phyloP scores from a whole-genome alignment of 169 alveolate species.

The Plasmodium sp. region DNA sequence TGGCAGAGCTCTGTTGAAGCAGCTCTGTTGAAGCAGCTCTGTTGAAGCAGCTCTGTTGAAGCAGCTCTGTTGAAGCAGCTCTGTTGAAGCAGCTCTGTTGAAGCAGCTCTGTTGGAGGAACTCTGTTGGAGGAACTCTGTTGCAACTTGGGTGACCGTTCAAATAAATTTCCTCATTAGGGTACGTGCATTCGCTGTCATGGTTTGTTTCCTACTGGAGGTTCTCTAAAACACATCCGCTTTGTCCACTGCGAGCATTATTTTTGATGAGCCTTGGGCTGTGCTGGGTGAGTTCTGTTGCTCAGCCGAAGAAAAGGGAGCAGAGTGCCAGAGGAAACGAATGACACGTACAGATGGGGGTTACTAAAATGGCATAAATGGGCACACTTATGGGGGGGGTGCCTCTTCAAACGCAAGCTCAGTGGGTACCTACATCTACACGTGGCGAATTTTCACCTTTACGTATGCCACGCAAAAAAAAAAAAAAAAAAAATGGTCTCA shows the following conservation, averaged over 20 bases:
- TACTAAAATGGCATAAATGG: background rate
- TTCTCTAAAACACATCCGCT: background rate
- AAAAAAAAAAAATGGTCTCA: background rate
- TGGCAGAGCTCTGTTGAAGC: no score
- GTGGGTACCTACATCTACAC: background rate
- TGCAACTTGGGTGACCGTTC: background rate
- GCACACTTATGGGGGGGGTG: background rate
- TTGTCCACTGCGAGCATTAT: background rate
- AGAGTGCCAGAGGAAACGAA: background rate
- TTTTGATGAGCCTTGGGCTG: background rate
- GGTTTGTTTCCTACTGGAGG: background rate
- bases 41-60: background rate
- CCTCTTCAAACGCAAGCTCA: background rate
- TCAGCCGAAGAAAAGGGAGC: background rate
- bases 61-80: background rate
- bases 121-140: background rate
- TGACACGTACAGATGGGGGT: background rate
- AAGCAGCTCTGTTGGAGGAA: no score
- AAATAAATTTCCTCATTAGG: constrained; percentile 14
- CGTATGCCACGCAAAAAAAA: background rate
- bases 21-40: background rate
- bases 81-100: no score
- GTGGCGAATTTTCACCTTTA: background rate
- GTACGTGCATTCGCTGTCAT: background rate
- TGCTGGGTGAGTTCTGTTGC: background rate